Conservation (phyloP, 768 basidiomycete species). For the Roridomyces roridus region DNA sequence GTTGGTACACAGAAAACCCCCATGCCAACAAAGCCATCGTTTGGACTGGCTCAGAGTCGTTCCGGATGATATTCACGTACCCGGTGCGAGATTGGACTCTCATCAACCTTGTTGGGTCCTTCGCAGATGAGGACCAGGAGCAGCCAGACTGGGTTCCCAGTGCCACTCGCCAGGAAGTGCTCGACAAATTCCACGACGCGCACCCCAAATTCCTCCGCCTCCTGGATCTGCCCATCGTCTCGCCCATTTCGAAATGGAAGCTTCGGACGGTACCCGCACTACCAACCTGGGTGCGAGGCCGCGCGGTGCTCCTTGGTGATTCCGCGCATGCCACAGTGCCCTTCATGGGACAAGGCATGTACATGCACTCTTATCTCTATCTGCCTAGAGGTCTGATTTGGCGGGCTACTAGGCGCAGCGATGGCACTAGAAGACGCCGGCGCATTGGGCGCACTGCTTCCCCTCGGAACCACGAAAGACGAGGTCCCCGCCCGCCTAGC, state of each 20-base stretch:
- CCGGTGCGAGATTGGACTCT: neutral
- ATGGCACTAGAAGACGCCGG: conserved; percentile 31
- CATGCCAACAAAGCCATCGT: too few species aligned
- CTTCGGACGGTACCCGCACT: conserved; percentile 8
- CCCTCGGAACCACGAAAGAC: conserved; percentile 6
- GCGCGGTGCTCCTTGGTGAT: conserved; percentile 15
- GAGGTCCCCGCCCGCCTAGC: conserved; percentile 5
- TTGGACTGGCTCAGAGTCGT: too few species aligned
- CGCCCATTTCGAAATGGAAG: conserved; percentile 10
- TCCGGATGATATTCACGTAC: conserved; percentile 1
- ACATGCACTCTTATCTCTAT: too few species aligned
- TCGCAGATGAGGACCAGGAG: neutral
- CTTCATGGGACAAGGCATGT: conserved; percentile 26
- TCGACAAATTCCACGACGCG: neutral
- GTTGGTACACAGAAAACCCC: neutral
- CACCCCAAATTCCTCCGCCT: conserved; percentile 11
- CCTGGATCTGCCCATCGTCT: conserved; percentile 6
- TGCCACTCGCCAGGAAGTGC: neutral
- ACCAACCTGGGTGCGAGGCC: conserved; percentile 14
- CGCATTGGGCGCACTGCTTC: conserved; percentile 12
- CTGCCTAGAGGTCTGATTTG: too few species aligned
- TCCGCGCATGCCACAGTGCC: conserved; percentile 32
- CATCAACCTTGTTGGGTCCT: conserved; percentile 9
- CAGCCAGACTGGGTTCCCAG: neutral
- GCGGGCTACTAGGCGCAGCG: conserved; percentile 26